phyloP scores from a whole-genome alignment of 1,139 yeast genomes.

The Ogataea hybrid region DNA sequence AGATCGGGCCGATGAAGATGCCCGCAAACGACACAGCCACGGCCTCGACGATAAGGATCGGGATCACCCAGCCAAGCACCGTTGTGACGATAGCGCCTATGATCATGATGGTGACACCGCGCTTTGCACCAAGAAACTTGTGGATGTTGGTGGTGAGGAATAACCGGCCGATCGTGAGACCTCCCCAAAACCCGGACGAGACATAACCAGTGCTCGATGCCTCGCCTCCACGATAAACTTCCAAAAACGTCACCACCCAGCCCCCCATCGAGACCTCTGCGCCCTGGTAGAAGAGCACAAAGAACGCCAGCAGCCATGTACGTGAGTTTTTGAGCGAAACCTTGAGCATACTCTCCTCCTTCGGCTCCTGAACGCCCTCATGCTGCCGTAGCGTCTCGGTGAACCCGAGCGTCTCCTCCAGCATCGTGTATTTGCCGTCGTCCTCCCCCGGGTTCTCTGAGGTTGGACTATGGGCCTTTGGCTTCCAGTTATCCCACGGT shows the following conservation, averaged over 20 bases:
- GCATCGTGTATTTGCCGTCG: constrained; percentile 18
- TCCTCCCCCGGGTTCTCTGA: constrained; percentile 1
- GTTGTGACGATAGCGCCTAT: constrained; percentile 38
- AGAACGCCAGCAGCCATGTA: constrained; percentile 56
- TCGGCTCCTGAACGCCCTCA: constrained; percentile 16
- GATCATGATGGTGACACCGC: constrained; percentile 42
- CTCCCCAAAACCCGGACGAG: constrained; percentile 73
- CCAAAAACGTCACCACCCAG: constrained; percentile 65
- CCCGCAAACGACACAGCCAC: constrained; percentile 49
- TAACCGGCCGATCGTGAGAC: constrained; percentile 61
- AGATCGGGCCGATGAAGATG: constrained; percentile 51
- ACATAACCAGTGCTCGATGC: constrained; percentile 54
- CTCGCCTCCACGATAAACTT: constrained; percentile 52
- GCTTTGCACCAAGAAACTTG: constrained; percentile 44
- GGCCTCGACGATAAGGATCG: constrained; percentile 41
- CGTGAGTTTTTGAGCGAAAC: constrained; percentile 41
- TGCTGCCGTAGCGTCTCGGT: constrained; percentile 15
- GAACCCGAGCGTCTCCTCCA: constrained; percentile 19
- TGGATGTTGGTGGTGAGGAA: constrained; percentile 43
- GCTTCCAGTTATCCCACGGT: constrained; percentile 31
- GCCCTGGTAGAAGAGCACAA: constrained; percentile 64
- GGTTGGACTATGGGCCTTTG: constrained; percentile 7
- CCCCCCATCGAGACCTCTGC: constrained; percentile 69
- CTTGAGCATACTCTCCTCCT: constrained; percentile 22
- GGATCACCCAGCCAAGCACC: constrained; percentile 46